Evolutionary conservation across 1,139 yeast genomes (phyloP), one percentile per base, ranked within the genome.

Genomic region (Kurtzmaniella quercitrusa): DNA sequence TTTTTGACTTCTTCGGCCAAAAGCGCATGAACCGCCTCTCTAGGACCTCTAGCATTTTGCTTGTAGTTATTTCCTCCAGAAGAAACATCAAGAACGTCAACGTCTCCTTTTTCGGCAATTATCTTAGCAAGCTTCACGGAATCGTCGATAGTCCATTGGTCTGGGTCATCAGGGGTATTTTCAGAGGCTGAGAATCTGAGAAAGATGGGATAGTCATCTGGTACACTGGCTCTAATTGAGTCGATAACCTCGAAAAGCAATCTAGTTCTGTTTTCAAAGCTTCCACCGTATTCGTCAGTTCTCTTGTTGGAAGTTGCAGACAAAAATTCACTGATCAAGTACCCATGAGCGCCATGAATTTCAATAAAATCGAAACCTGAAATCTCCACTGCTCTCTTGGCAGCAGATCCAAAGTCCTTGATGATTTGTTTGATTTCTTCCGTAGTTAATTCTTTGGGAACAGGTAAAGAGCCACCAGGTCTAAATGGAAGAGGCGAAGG

Each of bases 291-390:
- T 58, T 79, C 69, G 55, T 83, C 89, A 11, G 83, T 78, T 58
- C 90, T 73, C 47, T 70, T 54, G 64, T 85, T 85, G 38, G 79
- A 60, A 36, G 59, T 52, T 41, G 59, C 50, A 38, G 62, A 60
- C 41, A 82, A 57, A 57, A 84, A 83, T 58, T 79, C 82, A 61
- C 82, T 82, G 40, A 82, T 54, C 43, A 85, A 65, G 60, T 81
- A 84, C 11, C 90, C 90, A 60, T 84, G 81, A 14, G 89, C 91
- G 39, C 66, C 68, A 55, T 84, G 91, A 46, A 85, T 57, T 60
- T 85, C 88, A 38, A 85, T 73, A 51, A 81, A 81, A 57, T 85
- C 91, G 48, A 82, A 81, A 12, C 90, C 89, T 3, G 85, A 62
- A 43, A 67, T 84, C 7, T 57, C 66, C 37, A 65, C 60, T 2